Evolutionary conservation across 208 protist genomes (phyloP).

Genomic region (Leishmania guyanensis): DNA sequence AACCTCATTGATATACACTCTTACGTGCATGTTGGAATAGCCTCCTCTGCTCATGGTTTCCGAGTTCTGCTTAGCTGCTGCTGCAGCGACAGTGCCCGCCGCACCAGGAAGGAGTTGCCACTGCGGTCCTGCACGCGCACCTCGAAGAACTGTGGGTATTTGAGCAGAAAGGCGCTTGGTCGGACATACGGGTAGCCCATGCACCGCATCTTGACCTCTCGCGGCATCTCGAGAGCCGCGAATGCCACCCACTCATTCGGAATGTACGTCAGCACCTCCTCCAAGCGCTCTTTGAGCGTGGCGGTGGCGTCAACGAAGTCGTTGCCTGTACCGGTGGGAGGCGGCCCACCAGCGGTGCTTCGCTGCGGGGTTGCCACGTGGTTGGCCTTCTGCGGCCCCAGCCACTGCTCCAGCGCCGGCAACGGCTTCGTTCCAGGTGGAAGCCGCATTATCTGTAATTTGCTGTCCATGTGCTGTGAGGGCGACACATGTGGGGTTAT

Average conservation of each 20-base stretch:
- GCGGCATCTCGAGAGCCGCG: constrained; percentile 38
- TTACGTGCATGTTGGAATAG: background rate
- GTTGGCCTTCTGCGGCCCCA: constrained; percentile 1
- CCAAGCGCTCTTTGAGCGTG: constrained; percentile 32
- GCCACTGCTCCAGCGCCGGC: constrained; percentile 22
- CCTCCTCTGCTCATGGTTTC: background rate
- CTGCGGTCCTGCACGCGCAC: constrained; percentile 28
- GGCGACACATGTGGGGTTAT: constrained; percentile 6
- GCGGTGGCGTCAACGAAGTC: constrained; percentile 7
- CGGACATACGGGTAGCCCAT: constrained; percentile 53
- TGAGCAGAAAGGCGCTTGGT: constrained; percentile 47
- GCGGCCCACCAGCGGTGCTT: background rate
- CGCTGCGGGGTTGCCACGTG: background rate
- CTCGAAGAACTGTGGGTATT: constrained; percentile 73
- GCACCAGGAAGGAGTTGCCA: constrained; percentile 46
- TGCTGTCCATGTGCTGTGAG: background rate
- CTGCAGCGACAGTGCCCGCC: constrained; percentile 55
- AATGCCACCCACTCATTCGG: constrained; percentile 64
- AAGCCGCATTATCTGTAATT: background rate
- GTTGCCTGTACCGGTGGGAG: background rate
- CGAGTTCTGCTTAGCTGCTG: constrained; percentile 2
- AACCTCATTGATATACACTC: background rate
- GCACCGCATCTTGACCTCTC: constrained; percentile 57
- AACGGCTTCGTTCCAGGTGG: constrained; percentile 11
- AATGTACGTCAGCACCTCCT: constrained; percentile 63